These are phyloP conservation scores for Cajanus cajan DNA, from an alignment of 306 rosid species.

Conservation along the genomic window DNA sequence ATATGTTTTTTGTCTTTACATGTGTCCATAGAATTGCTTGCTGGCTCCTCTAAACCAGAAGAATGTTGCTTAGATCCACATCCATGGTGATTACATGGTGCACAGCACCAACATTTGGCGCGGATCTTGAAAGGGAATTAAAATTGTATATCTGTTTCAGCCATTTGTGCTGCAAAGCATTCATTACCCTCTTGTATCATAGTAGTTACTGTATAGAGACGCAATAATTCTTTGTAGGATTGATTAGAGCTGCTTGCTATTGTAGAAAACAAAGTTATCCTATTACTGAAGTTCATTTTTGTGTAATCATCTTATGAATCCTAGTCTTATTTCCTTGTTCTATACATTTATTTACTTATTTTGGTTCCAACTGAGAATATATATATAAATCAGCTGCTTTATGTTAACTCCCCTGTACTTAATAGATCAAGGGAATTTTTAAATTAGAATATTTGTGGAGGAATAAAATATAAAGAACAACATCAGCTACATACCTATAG, in stretches of 20 bases:
- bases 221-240: constrained; percentile 6
- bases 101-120: not conserved
- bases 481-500: not conserved
- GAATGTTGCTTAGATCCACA: not conserved
- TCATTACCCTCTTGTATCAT: not conserved
- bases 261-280: constrained; percentile 18
- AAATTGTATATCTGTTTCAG: constrained; percentile 8
- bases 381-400: not conserved
- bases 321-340: not conserved
- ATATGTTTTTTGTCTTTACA: not conserved
- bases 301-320: constrained; percentile 6
- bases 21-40: constrained; percentile 11
- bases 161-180: not conserved
- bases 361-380: not conserved
- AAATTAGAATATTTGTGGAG: not conserved
- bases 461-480: not conserved
- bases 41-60: constrained; percentile 3
- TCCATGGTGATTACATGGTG: constrained; percentile 7
- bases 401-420: not conserved
- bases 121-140: not conserved
- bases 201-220: constrained; percentile 17
- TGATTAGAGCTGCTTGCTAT: not conserved
- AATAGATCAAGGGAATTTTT: not conserved
- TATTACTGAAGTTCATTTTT: not conserved
- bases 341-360: not conserved